Conservation (phyloP, 129 eudicot genomes). For the Helichrysum umbraculigerum region DNA sequence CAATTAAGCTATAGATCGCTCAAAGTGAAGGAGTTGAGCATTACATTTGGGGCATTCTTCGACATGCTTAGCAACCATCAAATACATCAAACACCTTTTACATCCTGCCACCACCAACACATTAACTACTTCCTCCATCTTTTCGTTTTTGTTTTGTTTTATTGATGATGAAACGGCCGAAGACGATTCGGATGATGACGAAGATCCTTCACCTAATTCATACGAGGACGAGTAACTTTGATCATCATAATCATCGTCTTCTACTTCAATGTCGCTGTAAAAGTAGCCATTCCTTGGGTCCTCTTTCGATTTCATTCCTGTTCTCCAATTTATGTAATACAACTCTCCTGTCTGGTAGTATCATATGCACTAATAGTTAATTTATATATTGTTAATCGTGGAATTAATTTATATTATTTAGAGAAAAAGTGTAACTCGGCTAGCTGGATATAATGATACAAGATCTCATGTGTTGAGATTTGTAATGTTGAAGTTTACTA, state of each 20-base stretch:
- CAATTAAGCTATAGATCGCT: too few relatives aligned
- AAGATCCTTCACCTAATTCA: constrained; percentile 39
- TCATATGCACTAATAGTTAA: too few relatives aligned
- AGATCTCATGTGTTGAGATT: too few relatives aligned
- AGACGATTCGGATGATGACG: constrained; percentile 33
- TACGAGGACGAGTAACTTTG: background rate
- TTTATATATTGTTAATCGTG: too few relatives aligned
- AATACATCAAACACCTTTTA: constrained; percentile 76
- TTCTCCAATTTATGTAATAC: constrained; percentile 73
- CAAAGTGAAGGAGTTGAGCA: constrained; percentile 72
- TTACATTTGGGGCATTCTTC: constrained; percentile 72
- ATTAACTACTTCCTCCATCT: too few relatives aligned
- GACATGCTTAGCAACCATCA: constrained; percentile 77
- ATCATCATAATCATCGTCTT: background rate
- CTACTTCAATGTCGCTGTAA: constrained; percentile 33
- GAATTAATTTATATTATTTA: too few relatives aligned
- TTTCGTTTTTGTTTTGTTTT: background rate
- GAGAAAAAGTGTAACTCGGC: too few relatives aligned
- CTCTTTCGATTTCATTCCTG: constrained; percentile 57
- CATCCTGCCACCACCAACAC: constrained; percentile 82
- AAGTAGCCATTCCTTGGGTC: constrained; percentile 53
- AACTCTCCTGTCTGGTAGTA: constrained; percentile 53
- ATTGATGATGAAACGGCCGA: constrained; percentile 18
- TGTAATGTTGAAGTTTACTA: too few relatives aligned
- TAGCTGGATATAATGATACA: too few relatives aligned